Evolutionary conservation across 2,329 filamentous ascomycete species (phyloP).

Genomic region (Colletotrichum chlorophyti): DNA sequence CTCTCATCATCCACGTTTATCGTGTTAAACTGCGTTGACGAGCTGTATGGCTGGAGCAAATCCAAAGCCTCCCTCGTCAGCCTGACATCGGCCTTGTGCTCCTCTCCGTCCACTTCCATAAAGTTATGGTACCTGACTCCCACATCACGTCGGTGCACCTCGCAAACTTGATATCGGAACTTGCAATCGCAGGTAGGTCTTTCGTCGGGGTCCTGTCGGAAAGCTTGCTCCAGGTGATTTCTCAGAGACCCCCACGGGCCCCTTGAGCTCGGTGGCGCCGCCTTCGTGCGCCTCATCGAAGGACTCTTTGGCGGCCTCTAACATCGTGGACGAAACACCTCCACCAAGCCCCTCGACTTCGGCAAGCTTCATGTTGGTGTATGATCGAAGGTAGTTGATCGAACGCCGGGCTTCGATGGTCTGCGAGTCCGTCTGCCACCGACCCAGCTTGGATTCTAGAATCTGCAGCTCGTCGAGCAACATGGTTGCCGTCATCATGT

Average conservation of each 20-base stretch:
- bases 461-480: not conserved
- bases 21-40: not conserved
- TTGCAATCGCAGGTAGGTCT: not conserved
- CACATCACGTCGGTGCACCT: not conserved
- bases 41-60: not conserved
- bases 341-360: not conserved
- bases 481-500: not conserved
- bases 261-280: not conserved
- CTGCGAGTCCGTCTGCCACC: not conserved
- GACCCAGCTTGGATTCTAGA: not conserved
- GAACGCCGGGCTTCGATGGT: constrained; percentile 1
- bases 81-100: not conserved
- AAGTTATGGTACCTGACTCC: constrained; percentile 15
- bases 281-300: not conserved
- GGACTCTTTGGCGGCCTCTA: not conserved
- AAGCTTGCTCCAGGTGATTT: not conserved
- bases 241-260: not conserved
- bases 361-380: not conserved
- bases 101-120: not conserved
- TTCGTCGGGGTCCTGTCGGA: not conserved
- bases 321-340: not conserved
- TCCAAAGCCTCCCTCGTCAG: constrained; percentile 10
- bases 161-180: constrained; percentile 3
- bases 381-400: constrained; percentile 13
- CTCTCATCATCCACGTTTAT: not conserved